phyloP scores from a whole-genome alignment of 208 protist genomes.

The Leishmania turanica region DNA sequence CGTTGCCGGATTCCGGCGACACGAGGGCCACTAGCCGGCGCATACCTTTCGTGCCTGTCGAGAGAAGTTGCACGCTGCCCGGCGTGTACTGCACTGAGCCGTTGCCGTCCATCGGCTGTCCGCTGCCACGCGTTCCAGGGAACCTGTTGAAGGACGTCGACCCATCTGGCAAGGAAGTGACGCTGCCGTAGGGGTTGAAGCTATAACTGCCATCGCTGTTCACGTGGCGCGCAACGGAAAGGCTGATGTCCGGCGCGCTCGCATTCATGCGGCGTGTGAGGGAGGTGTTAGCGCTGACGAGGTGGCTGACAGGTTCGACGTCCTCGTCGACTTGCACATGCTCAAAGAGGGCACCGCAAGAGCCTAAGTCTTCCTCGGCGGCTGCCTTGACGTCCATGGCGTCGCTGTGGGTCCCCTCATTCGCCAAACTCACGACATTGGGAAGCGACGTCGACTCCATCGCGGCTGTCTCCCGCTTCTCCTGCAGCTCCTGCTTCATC shows the following conservation, averaged over 20 bases:
- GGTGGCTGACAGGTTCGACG: slow-evolving; percentile 27
- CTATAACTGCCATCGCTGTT: slow-evolving; percentile 49
- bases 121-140: slow-evolving; percentile 14
- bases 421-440: not conserved
- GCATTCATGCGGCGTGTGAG: slow-evolving; percentile 28
- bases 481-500: slow-evolving; percentile 29
- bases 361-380: slow-evolving; percentile 29
- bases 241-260: slow-evolving; percentile 21
- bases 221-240: slow-evolving; percentile 22
- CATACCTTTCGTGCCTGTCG: slow-evolving; percentile 21
- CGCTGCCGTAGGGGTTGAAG: slow-evolving; percentile 46
- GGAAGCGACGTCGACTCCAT: not conserved
- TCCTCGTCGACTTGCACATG: slow-evolving; percentile 48
- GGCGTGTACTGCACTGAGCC: slow-evolving; percentile 19
- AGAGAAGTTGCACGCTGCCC: slow-evolving; percentile 31
- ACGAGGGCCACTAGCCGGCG: slow-evolving; percentile 29
- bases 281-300: slow-evolving; percentile 29
- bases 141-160: slow-evolving; percentile 22
- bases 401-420: not conserved
- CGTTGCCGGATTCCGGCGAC: slow-evolving; percentile 23
- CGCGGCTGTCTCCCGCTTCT: slow-evolving; percentile 25
- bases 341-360: slow-evolving; percentile 37
- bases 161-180: slow-evolving; percentile 45
- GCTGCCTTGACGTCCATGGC: not conserved
- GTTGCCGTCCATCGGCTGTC: slow-evolving; percentile 14